A percentile compares a stretch with the other conserved stretches of the same genome.
Evolutionary conservation across 192 early-diverging fungal species (phyloP).

Genomic region (Pilobolus umbonatus): DNA sequence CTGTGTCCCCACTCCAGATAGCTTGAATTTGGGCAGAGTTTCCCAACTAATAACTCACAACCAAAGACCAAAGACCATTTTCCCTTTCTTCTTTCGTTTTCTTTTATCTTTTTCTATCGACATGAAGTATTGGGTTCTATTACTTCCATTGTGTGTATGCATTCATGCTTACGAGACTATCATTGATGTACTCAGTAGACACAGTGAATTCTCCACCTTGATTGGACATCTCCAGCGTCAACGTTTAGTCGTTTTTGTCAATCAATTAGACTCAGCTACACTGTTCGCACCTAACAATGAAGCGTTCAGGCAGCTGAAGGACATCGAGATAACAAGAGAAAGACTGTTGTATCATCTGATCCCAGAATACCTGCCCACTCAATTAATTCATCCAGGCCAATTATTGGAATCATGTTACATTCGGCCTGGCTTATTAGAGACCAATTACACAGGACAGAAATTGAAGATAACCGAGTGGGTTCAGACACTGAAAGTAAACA

Average conservation of each 20-base stretch:
- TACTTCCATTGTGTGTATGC: too few species aligned
- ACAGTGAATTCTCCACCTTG: conserved; percentile 44
- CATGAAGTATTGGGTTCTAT: too few species aligned
- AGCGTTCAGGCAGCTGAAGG: conserved; percentile 40
- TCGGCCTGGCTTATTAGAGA: conserved; percentile 16
- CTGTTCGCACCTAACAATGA: conserved; percentile 57
- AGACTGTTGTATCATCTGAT: conserved; percentile 28
- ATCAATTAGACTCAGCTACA: conserved; percentile 47
- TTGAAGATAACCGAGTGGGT: conserved; percentile 15
- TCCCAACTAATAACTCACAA: too few species aligned
- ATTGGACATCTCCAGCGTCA: conserved; percentile 50
- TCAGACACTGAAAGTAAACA: conserved; percentile 14
- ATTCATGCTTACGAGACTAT: conserved; percentile 29
- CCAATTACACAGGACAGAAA: conserved; percentile 6
- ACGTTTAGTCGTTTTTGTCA: conserved; percentile 51
- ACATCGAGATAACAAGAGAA: conserved; percentile 9
- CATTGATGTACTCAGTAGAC: conserved; percentile 51
- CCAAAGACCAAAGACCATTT: too few species aligned
- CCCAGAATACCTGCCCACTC: background rate
- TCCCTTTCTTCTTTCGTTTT: too few species aligned
- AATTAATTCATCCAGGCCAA: conserved; percentile 21
- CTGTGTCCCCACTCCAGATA: too few species aligned
- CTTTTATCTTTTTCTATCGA: too few species aligned
- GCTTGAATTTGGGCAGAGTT: too few species aligned
- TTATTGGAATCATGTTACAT: conserved; percentile 26